Base-by-base conservation (phyloP, 192 early-diverging fungal genomes). In the Entomortierella parvispora region DNA sequence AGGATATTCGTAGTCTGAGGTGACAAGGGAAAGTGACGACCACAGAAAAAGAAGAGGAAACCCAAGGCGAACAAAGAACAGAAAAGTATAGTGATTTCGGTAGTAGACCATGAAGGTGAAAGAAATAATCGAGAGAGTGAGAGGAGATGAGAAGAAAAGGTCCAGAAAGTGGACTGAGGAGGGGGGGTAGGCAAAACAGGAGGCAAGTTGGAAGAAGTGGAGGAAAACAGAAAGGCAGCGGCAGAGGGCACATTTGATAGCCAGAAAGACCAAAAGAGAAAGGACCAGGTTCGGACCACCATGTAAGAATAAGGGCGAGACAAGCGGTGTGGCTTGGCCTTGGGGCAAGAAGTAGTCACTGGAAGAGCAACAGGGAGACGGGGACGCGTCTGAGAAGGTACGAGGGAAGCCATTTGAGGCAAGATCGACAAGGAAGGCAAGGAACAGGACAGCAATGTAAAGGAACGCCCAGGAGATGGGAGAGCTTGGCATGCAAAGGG, bases 191-290 rank as follows among this genome's bases (percentile, higher is more conserved):
- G 18, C 23, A 22, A 22, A 6, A 49, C 47, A 49, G 47, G 18
- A 40, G 37, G 43, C 3, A 40, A 23, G 3, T 40, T 28, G 55
- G 43, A 40, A 40, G 43, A 58, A 25, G 17, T 42, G 17, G 55
- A 34, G 22, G 25, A 42, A 9, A 40, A 58, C 18, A 34, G 6
- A 9, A 23, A 10, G 26, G 55, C 55, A 40, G 15, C 55, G 31
- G 37, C 55, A 28, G 55, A 42, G 26, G 33, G 55, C 55, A 58
- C 55, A 58, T 40, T 40, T 18, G 37, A 58, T 58, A 20, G 55
- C 55, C 31, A 42, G 6, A 40, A 42, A 5, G 10, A 20, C 55
- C 55, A 58, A 58, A 58, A 34, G 37, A 42, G 47, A 49, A 49
- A n/a, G 18, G 23, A 12, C 47, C 47, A 49, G 47, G 47, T 49